Percentiles rank a stretch among this genome's conserved stretches.
Conservation (phyloP, 768 basidiomycete species). For the Pholiota molesta region DNA sequence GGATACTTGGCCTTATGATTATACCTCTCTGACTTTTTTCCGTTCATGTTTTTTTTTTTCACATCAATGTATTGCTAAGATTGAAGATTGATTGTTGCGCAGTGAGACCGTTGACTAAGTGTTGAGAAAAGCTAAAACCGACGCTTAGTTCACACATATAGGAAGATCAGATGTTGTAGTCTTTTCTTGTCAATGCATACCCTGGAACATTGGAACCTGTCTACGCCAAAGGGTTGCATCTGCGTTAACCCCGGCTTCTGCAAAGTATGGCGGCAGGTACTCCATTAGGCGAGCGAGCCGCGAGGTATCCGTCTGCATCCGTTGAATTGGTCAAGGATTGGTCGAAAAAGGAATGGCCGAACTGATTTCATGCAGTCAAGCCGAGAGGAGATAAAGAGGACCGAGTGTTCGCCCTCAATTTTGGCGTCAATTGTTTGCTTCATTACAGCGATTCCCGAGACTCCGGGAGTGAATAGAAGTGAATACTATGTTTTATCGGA, state of each 20-base stretch:
- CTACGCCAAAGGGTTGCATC: constrained; percentile 21
- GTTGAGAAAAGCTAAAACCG: neutral
- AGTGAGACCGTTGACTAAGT: neutral
- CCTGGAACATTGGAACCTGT: constrained; percentile 11
- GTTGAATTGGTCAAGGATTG: neutral
- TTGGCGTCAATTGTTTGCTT: constrained; percentile 1
- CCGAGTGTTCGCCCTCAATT: constrained; percentile 1
- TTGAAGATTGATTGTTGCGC: constrained; percentile 10
- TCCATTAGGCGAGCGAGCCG: constrained; percentile 13
- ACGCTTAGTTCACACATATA: constrained; percentile 1
- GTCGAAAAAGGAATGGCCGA: neutral
- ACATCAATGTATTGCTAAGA: constrained; percentile 3
- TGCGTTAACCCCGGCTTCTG: constrained; percentile 22
- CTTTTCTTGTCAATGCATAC: neutral
- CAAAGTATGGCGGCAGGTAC: neutral
- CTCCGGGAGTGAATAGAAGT: neutral
- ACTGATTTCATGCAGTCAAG: neutral
- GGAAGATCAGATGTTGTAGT: neutral
- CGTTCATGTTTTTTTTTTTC: constrained; percentile 5
- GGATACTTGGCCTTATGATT: constrained; percentile 17
- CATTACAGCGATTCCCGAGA: neutral
- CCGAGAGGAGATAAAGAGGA: constrained; percentile 2
- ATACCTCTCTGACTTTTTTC: constrained; percentile 8
- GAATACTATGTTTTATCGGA: neutral
- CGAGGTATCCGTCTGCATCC: neutral